phyloP scores from a whole-genome alignment of 139 green algal genomes.

The Haematococcus sp. region DNA sequence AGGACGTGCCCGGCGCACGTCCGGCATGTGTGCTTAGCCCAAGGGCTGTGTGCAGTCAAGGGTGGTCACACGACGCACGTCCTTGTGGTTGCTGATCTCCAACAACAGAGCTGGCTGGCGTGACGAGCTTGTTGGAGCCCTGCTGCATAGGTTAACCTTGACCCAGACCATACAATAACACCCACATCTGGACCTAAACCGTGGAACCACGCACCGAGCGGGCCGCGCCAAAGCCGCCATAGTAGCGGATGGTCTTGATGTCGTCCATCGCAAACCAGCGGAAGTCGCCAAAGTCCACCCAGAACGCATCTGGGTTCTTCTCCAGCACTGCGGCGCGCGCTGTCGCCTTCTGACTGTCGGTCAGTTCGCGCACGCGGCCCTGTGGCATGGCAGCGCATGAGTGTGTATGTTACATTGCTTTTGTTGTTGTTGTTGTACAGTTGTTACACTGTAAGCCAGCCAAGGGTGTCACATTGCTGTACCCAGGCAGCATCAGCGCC shows the following conservation, averaged over 20 bases:
- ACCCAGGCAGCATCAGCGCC: no score
- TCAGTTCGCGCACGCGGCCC: slow-evolving; percentile 42
- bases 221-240: slow-evolving; percentile 73
- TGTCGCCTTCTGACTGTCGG: slow-evolving; percentile 36
- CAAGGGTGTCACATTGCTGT: no score
- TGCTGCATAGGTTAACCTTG: neutral
- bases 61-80: no score
- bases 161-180: no score
- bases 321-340: slow-evolving; percentile 56
- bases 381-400: no score
- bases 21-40: no score
- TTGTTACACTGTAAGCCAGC: no score
- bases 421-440: no score
- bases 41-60: no score
- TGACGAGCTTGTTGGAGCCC: neutral
- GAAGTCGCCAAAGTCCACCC: slow-evolving; percentile 84
- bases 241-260: slow-evolving; percentile 45
- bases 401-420: no score
- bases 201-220: slow-evolving; percentile 30
- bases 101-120: neutral
- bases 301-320: slow-evolving; percentile 79
- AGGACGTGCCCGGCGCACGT: no score
- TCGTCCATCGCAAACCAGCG: slow-evolving; percentile 54
- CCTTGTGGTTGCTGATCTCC: no score
- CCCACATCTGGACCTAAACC: slow-evolving; percentile 9